Evolutionary conservation across 2,329 filamentous ascomycete genomes (phyloP).

Genomic region (Ilyonectria sp.): DNA sequence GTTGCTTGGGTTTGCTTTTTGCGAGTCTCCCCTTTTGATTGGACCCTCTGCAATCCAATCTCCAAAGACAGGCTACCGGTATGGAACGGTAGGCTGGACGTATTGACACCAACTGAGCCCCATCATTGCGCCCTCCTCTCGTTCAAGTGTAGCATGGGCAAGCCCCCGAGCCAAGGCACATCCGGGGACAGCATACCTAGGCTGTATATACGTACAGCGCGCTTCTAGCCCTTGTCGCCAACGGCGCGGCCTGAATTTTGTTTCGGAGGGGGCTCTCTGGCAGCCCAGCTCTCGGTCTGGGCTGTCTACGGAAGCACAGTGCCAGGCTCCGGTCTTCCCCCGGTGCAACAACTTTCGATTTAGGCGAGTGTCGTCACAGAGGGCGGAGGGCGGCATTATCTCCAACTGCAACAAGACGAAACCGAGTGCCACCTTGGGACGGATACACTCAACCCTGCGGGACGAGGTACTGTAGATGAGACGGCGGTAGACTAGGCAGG

Average conservation of each 20-base stretch:
- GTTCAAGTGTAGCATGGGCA: neutral
- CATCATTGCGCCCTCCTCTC: constrained; percentile 2
- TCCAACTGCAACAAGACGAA: constrained; percentile 4
- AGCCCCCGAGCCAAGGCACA: neutral
- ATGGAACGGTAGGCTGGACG: constrained; percentile 3
- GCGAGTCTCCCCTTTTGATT: constrained; percentile 35
- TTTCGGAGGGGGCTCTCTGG: neutral
- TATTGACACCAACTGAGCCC: constrained; percentile 10
- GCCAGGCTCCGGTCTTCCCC: neutral
- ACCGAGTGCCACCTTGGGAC: constrained; percentile 10
- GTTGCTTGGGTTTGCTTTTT: constrained; percentile 40
- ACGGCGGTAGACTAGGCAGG: constrained; percentile 21
- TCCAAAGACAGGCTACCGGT: constrained; percentile 26
- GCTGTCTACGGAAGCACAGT: neutral
- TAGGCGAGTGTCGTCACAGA: neutral
- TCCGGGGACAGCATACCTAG: neutral
- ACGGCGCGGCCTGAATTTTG: neutral
- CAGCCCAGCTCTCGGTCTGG: neutral
- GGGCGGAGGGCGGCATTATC: neutral
- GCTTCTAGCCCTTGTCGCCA: neutral
- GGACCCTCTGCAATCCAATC: constrained; percentile 37
- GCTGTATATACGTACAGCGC: neutral
- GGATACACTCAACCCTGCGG: constrained; percentile 9
- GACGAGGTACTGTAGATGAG: constrained; percentile 23
- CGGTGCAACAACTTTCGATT: neutral